These are phyloP conservation scores for Alternaria rosae DNA, from an alignment of 2,329 filamentous ascomycete species.

Conservation along the genomic window DNA sequence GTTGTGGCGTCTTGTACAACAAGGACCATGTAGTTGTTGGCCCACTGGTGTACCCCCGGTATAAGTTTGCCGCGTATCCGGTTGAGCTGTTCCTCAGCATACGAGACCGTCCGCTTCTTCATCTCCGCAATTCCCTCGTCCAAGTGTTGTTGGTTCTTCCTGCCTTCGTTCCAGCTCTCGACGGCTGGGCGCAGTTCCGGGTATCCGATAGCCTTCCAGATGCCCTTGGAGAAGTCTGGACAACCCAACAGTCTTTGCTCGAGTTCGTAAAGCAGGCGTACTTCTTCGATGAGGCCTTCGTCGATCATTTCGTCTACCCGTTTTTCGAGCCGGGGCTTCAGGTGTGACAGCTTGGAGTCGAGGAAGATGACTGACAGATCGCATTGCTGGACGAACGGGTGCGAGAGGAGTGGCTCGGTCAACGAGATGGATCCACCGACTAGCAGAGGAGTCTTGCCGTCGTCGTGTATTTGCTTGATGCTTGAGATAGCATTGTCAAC, in stretches of 20 bases:
- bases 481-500: not conserved
- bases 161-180: not conserved
- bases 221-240: not conserved
- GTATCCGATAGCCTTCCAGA: not conserved
- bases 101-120: not conserved
- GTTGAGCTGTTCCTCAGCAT: not conserved
- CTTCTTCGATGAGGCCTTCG: not conserved
- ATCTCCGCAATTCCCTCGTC: not conserved
- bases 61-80: not conserved
- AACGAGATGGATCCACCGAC: not conserved
- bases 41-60: not conserved
- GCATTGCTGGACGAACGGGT: not conserved
- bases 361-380: not conserved
- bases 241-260: not conserved
- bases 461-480: not conserved
- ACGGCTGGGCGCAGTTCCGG: not conserved
- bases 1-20: not conserved
- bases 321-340: not conserved
- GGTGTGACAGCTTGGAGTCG: not conserved
- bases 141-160: not conserved
- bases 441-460: not conserved
- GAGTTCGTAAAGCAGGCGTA: not conserved
- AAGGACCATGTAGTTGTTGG: not conserved
- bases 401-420: not conserved
- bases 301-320: not conserved